A percentile compares a stretch with the other conserved stretches of the same genome.
These are phyloP conservation scores for Podila epigama DNA, from an alignment of 192 early-diverging fungal genomes.

Conservation along the genomic window DNA sequence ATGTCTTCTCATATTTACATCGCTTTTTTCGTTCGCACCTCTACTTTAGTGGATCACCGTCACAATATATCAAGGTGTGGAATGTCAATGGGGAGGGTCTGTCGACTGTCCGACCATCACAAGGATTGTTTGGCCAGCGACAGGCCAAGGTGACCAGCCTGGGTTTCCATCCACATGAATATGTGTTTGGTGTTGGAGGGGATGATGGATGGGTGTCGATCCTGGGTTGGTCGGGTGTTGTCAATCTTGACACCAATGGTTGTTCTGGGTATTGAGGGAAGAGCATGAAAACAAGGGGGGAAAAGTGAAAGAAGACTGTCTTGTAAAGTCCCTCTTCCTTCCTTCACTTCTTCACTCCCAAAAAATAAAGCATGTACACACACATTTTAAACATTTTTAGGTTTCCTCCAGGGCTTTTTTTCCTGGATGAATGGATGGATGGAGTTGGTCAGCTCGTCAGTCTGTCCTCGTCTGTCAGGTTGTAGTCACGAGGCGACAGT, in stretches of 20 bases:
- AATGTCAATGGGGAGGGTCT: constrained; percentile 56
- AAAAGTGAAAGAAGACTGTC: not conserved
- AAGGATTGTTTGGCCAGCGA: constrained; percentile 65
- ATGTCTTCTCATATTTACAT: not conserved
- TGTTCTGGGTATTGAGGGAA: not conserved
- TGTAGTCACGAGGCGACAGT: too few relatives aligned
- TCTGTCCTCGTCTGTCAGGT: too few relatives aligned
- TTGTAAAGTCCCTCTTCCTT: too few relatives aligned
- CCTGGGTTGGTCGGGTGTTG: constrained; percentile 36
- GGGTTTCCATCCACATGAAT: constrained; percentile 73
- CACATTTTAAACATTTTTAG: too few relatives aligned
- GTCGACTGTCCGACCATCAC: constrained; percentile 57
- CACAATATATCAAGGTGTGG: constrained; percentile 65
- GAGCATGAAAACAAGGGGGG: not conserved
- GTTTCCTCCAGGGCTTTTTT: too few relatives aligned
- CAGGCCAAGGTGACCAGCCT: constrained; percentile 60
- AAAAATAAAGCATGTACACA: too few relatives aligned
- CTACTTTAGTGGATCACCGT: constrained; percentile 29
- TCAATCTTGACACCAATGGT: not conserved
- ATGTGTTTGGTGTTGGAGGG: constrained; percentile 60
- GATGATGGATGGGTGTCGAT: constrained; percentile 53
- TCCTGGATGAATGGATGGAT: too few relatives aligned
- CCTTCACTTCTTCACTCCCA: too few relatives aligned
- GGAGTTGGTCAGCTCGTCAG: too few relatives aligned
- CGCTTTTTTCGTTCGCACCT: not conserved